Percentiles rank a stretch among this genome's conserved stretches.
phyloP scores from a whole-genome alignment of 305 asterid genomes.

The Stenogyne calaminthoides region DNA sequence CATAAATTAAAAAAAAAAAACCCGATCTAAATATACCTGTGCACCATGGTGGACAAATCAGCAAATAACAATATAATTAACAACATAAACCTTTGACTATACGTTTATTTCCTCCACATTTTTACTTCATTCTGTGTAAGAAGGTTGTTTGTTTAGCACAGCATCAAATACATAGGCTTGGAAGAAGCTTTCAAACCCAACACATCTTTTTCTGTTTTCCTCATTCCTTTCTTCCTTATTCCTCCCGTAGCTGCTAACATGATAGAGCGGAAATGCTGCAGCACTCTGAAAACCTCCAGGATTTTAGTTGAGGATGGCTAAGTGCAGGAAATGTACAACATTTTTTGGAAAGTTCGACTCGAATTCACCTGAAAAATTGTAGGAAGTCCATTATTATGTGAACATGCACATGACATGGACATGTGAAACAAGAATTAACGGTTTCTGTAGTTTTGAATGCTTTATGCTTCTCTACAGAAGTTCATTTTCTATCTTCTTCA shows the following conservation, averaged over 20 bases:
- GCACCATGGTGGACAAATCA: constrained; percentile 8
- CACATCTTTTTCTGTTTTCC: neutral
- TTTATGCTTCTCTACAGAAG: constrained; percentile 6
- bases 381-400: neutral
- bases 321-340: neutral
- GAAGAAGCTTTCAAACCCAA: neutral
- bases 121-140: neutral
- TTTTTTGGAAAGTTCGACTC: neutral
- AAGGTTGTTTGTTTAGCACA: neutral
- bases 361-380: neutral
- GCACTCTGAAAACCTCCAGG: neutral
- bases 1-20: neutral
- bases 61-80: neutral
- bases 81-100: neutral
- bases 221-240: neutral
- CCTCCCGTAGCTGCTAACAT: constrained; percentile 9
- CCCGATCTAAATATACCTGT: neutral
- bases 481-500: constrained; percentile 5
- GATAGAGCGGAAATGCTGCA: constrained; percentile 1
- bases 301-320: too few relatives aligned
- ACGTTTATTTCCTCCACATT: neutral
- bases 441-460: constrained; percentile 10
- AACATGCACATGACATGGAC: neutral
- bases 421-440: constrained; percentile 7
- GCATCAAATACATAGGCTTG: constrained; percentile 10